A percentile compares a stretch with the other conserved stretches of the same genome.
These are phyloP conservation scores for Penicillium subrubescens DNA, from an alignment of 495 filamentous ascomycete genomes.

Conservation along the genomic window DNA sequence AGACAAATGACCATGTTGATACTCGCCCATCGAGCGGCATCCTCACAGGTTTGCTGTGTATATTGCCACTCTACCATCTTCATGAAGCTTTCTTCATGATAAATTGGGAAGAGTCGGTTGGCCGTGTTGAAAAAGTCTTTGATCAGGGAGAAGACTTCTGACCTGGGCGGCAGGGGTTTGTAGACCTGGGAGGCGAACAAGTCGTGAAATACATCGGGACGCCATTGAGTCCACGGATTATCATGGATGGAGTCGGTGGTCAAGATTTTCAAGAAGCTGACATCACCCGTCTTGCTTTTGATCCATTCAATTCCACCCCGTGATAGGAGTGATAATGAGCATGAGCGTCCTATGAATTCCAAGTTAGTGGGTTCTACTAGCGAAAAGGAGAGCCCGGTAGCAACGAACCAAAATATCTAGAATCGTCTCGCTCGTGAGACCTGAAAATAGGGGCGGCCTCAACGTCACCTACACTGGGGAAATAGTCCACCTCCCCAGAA, in stretches of 20 bases:
- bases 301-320: slow-evolving; percentile 97
- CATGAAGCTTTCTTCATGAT: slow-evolving; percentile 95
- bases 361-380: slow-evolving; percentile 10
- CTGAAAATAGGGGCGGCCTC: slow-evolving; percentile 49
- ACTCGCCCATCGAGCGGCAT: slow-evolving; percentile 95
- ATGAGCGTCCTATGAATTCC: slow-evolving; percentile 87
- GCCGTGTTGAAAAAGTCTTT: slow-evolving; percentile 94
- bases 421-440: slow-evolving; percentile 83
- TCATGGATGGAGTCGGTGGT: slow-evolving; percentile 71
- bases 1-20: slow-evolving; percentile 91
- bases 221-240: slow-evolving; percentile 87
- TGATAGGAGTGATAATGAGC: slow-evolving; percentile 91
- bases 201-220: slow-evolving; percentile 87
- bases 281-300: slow-evolving; percentile 90
- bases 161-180: slow-evolving; percentile 74
- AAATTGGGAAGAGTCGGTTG: slow-evolving; percentile 95
- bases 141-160: slow-evolving; percentile 76
- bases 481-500: slow-evolving; percentile 26
- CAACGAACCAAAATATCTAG: slow-evolving; percentile 81
- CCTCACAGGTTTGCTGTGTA: slow-evolving; percentile 84
- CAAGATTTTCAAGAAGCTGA: slow-evolving; percentile 83
- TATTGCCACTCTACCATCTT: slow-evolving; percentile 92
- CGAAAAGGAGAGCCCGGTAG: not conserved
- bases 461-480: slow-evolving; percentile 44
- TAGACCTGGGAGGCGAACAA: slow-evolving; percentile 81